Evolutionary conservation across 805 yeast genomes (phyloP).

Genomic region (Metschnikowia reukaufii): DNA sequence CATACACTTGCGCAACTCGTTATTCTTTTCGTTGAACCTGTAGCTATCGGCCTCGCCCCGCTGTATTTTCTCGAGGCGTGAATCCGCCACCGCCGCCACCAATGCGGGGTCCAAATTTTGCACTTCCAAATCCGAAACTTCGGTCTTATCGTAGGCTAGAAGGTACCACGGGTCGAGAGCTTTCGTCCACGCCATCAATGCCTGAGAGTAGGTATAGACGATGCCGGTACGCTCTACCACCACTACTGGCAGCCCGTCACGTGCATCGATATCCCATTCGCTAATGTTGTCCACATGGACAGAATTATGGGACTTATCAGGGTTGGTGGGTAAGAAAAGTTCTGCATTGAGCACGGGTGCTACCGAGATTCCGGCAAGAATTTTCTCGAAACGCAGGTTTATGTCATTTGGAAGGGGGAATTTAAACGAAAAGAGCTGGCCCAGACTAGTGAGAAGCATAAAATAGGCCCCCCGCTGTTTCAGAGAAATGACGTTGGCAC

Average conservation of each 20-base stretch:
- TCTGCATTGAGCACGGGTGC: constrained; percentile 51
- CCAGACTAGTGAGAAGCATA: constrained; percentile 50
- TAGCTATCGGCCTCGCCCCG: constrained; percentile 13
- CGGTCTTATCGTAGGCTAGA: constrained; percentile 14
- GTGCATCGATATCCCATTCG: constrained; percentile 32
- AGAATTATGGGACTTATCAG: constrained; percentile 4
- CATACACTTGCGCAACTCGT: constrained; percentile 15
- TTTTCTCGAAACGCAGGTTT: constrained; percentile 23
- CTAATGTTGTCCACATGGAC: constrained; percentile 12
- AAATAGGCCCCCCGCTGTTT: constrained; percentile 34
- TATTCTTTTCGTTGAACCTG: constrained; percentile 9
- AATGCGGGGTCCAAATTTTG: neutral
- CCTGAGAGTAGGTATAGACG: constrained; percentile 43
- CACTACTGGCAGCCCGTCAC: constrained; percentile 45
- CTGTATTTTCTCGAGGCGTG: constrained; percentile 9
- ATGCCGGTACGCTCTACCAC: constrained; percentile 34
- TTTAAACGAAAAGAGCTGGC: constrained; percentile 52
- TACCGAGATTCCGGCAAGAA: constrained; percentile 47
- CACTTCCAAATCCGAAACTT: neutral
- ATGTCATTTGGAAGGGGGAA: constrained; percentile 22
- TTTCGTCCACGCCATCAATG: constrained; percentile 48
- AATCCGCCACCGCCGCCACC: constrained; percentile 5
- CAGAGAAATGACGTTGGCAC: constrained; percentile 43
- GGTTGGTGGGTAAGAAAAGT: constrained; percentile 15
- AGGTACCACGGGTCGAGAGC: constrained; percentile 47